phyloP scores from a whole-genome alignment of 495 filamentous ascomycete species.

The Parathielavia hyrcaniae region DNA sequence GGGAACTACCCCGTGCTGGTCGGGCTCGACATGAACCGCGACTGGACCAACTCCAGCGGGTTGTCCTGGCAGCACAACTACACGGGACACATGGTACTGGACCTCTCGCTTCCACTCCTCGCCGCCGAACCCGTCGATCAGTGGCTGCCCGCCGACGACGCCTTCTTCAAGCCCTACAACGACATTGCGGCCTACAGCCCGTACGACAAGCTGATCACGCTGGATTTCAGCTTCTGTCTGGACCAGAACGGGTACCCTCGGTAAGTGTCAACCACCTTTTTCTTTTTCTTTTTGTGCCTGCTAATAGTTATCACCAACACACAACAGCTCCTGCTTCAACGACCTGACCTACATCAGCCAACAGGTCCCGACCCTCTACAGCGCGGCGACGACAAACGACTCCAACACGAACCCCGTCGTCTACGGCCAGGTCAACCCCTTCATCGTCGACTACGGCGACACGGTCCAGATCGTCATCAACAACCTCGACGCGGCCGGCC shows the following conservation, averaged over 20 bases:
- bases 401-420: slow-evolving; percentile 55
- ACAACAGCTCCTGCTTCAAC: slow-evolving; percentile 66
- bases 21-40: slow-evolving; percentile 42
- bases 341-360: slow-evolving; percentile 64
- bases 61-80: slow-evolving; percentile 36
- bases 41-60: slow-evolving; percentile 33
- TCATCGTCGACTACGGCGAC: slow-evolving; percentile 57
- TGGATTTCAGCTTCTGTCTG: slow-evolving; percentile 56
- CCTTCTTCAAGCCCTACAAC: slow-evolving; percentile 54
- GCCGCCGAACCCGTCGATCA: slow-evolving; percentile 42
- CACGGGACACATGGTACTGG: slow-evolving; percentile 59
- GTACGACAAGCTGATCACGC: slow-evolving; percentile 48
- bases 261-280: slow-evolving; percentile 20
- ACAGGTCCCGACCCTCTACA: slow-evolving; percentile 74
- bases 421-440: slow-evolving; percentile 70
- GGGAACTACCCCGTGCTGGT: slow-evolving; percentile 56
- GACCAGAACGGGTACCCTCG: slow-evolving; percentile 59
- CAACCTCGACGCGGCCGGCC: slow-evolving; percentile 60
- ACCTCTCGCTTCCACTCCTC: slow-evolving; percentile 49
- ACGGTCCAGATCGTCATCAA: slow-evolving; percentile 76
- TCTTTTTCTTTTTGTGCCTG: too few species aligned
- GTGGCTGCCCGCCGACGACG: slow-evolving; percentile 60
- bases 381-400: slow-evolving; percentile 57
- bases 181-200: slow-evolving; percentile 39
- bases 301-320: neutral